Conservation (phyloP, 331 rosid genomes). For the Quercus tomentella region DNA sequence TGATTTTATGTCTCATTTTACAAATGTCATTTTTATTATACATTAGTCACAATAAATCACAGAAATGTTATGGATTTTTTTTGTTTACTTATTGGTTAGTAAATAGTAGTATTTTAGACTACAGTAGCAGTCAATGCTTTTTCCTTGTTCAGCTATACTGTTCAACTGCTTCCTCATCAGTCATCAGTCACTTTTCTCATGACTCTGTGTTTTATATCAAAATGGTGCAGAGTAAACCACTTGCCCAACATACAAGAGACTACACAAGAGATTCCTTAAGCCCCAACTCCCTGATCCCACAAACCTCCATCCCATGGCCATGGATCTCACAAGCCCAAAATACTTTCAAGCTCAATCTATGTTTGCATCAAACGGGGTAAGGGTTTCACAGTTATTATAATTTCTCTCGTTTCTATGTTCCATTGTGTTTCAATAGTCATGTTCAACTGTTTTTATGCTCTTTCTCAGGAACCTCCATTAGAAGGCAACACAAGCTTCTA, state of each 20-base stretch:
- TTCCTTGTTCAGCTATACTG: slow-evolving; percentile 28
- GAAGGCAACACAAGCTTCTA: slow-evolving; percentile 52
- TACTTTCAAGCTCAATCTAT: slow-evolving; percentile 52
- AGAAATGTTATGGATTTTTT: too few species aligned
- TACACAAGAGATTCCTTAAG: neutral
- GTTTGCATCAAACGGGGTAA: slow-evolving; percentile 51
- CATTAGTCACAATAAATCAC: too few species aligned
- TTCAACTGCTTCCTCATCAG: slow-evolving; percentile 33
- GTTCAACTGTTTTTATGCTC: neutral
- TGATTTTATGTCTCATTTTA: too few species aligned
- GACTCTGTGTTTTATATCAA: slow-evolving; percentile 28
- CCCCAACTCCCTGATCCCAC: neutral
- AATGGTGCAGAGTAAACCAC: slow-evolving; percentile 9
- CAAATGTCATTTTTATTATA: too few species aligned
- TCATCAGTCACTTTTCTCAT: slow-evolving; percentile 35
- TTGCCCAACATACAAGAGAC: neutral
- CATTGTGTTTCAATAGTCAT: neutral
- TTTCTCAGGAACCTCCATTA: slow-evolving; percentile 53
- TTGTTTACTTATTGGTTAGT: neutral
- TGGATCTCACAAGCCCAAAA: slow-evolving; percentile 61
- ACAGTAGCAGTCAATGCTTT: slow-evolving; percentile 37
- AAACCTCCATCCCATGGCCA: slow-evolving; percentile 21
- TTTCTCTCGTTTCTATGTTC: neutral
- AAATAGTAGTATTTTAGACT: slow-evolving; percentile 16
- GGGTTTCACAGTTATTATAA: neutral